Evolutionary conservation across 495 filamentous ascomycete genomes (phyloP), one percentile per base, ranked within the genome.

Genomic region (Aspergillus campestris): DNA sequence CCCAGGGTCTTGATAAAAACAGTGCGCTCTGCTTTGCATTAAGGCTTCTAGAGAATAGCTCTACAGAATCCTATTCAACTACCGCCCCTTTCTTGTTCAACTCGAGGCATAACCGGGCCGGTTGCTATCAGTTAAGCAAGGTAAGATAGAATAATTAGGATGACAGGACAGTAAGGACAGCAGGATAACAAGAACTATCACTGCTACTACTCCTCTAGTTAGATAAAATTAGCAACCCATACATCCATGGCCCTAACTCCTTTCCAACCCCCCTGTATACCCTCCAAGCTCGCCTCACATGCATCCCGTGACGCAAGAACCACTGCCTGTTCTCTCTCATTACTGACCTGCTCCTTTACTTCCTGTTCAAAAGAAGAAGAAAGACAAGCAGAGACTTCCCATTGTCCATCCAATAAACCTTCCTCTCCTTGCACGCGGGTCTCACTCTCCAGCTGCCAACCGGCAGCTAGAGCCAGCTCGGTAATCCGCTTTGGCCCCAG

Each of bases 171-270:
- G n/a, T n/a, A n/a, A n/a, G n/a, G n/a, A n/a, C n/a, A n/a, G n/a
- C n/a, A n/a, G n/a, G n/a, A n/a, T n/a, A n/a, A n/a, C n/a, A n/a
- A n/a, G n/a, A n/a, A n/a, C n/a, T n/a, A n/a, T n/a, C n/a, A n/a
- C n/a, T n/a, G n/a, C n/a, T 44, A 10, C 28, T 9, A 35, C 32
- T 42, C 12, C 15, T 62, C 11, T 49, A 52, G 11, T 50, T 48
- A 45, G 55, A 70, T 53, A 24, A 53, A 71, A 58, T 7, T 45
- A 32, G 55, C 70, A 49, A 62, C 61, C 71, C 72, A 75, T 42
- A 70, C 61, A 66, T 73, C 70, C 71, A 74, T 74, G 18, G 61
- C 58, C 53, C 57, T 61, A 31, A 68, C 64, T 27, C 53, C 55
- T 47, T 64, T 56, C 48, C 53, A 50, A 8, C 61, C 64, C 1